Conservation (phyloP, 352 stramenopile species). For the Phytophthora foliorum region DNA sequence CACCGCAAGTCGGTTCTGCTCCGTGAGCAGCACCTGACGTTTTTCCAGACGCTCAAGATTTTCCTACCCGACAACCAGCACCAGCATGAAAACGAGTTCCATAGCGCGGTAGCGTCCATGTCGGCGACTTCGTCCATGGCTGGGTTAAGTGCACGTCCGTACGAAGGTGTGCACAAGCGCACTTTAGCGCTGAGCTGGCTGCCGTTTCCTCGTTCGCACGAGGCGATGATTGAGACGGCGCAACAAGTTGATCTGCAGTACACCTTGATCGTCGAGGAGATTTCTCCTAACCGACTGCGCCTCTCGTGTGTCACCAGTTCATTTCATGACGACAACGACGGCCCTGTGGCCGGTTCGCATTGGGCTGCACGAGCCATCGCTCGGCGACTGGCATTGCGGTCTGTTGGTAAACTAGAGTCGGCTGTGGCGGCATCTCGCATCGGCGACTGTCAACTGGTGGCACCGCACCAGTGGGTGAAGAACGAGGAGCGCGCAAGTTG, state of each 20-base stretch:
- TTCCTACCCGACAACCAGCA: conserved; percentile 52
- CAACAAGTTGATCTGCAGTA: conserved; percentile 66
- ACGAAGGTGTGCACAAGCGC: conserved; percentile 62
- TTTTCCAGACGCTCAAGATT: conserved; percentile 75
- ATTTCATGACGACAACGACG: conserved; percentile 56
- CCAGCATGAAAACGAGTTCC: conserved; percentile 17
- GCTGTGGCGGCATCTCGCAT: conserved; percentile 60
- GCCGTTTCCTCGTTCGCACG: conserved; percentile 51
- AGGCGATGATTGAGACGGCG: conserved; percentile 31
- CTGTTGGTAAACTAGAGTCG: conserved; percentile 56
- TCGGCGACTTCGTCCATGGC: conserved; percentile 35
- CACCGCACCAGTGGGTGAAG: conserved; percentile 68
- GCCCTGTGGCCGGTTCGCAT: conserved; percentile 34
- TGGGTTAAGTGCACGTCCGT: conserved; percentile 40
- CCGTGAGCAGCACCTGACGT: conserved; percentile 63
- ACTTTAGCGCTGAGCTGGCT: conserved; percentile 72
- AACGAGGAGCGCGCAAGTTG: conserved; percentile 66
- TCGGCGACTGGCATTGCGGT: conserved; percentile 54
- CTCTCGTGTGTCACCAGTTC: conserved; percentile 69
- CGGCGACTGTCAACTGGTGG: conserved; percentile 50
- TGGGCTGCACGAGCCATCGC: conserved; percentile 51
- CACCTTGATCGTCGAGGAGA: conserved; percentile 73
- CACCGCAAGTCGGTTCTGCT: conserved; percentile 57
- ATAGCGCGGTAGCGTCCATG: conserved; percentile 23
- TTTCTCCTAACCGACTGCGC: conserved; percentile 51